Percentiles rank a stretch among this genome's conserved stretches.
Evolutionary conservation across 805 yeast species (phyloP).

Genomic region (Candida nonsorbophila): DNA sequence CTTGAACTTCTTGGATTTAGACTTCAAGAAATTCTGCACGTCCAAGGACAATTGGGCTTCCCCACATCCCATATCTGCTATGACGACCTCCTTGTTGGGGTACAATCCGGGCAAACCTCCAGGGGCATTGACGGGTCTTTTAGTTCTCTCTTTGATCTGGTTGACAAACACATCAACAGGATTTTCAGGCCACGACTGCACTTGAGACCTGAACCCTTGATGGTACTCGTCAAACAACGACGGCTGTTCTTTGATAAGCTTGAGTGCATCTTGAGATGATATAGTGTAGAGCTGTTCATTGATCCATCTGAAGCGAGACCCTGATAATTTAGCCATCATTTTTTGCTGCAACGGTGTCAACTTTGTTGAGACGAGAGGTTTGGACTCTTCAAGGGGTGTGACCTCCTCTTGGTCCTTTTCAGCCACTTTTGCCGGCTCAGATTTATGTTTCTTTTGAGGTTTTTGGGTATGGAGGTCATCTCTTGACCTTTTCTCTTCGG

Average conservation of each 20-base stretch:
- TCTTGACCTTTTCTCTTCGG: conserved; percentile 4
- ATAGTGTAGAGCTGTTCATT: conserved; percentile 94
- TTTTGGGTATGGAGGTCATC: conserved; percentile 4
- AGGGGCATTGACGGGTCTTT: conserved; percentile 82
- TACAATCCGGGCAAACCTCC: conserved; percentile 84
- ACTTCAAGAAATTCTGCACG: conserved; percentile 44
- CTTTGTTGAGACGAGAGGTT: conserved; percentile 17
- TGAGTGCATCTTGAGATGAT: conserved; percentile 69
- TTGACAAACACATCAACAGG: conserved; percentile 89
- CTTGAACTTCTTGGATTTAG: conserved; percentile 25
- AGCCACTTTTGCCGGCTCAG: conserved; percentile 1
- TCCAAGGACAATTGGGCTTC: conserved; percentile 85
- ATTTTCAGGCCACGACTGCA: conserved; percentile 96
- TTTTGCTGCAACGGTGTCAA: conserved; percentile 88
- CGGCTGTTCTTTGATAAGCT: conserved; percentile 74
- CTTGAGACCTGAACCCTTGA: conserved; percentile 91
- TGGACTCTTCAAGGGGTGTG: conserved; percentile 3
- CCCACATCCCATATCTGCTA: conserved; percentile 99
- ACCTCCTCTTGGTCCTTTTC: conserved; percentile 6
- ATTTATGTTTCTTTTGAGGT: conserved; percentile 5
- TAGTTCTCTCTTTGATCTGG: conserved; percentile 55
- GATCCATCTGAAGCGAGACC: conserved; percentile 96
- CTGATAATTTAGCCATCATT: conserved; percentile 91
- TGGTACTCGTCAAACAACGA: conserved; percentile 90
- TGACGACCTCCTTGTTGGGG: conserved; percentile 55